Base-by-base conservation (phyloP, 352 stramenopile genomes). In the Aphanomyces stellatus region DNA sequence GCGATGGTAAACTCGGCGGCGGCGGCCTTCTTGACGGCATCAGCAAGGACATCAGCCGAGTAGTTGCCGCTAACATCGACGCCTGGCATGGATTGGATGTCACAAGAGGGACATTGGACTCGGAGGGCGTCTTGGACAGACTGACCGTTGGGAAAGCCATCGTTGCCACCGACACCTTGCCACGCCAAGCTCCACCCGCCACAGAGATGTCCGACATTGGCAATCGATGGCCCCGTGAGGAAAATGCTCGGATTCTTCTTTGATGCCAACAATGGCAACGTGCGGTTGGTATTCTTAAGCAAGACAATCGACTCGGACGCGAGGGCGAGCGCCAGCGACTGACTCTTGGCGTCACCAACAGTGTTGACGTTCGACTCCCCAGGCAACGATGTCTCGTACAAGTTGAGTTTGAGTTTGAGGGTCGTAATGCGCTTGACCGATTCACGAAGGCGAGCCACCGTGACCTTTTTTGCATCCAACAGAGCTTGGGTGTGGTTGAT, bases 251-350 rank as follows among this genome's bases (percentile, higher is more conserved):
- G 55, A 3, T 62, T 69, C n/a, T n/a, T n/a, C n/a, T n/a, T n/a
- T 27, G 42, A 24, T n/a, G 30, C 27, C 10, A 49, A 3, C 4
- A 73, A 19, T 1, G 83, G 81, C 0, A 92, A 67, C 11, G 72
- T 71, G 6, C 61, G 35, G 41, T 77, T 71, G 19, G 67, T 74
- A 68, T 96, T 96, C 62, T 93, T 73, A 3, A 95, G 72, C 7
- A 96, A 65, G 27, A 93, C 79, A 24, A 95, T 73, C 0, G 85
- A 91, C 61, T 96, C 85, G 5, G 76, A 76, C 1, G 85, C 85
- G 17, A 92, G 65, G 25, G 79, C 42, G 7, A 96, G 71, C 0
- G 85, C 82, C 7, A 78, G 72, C 3, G 73, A 61, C 51, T 88
- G 74, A 51, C 94, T 86, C 24, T 65, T 69, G 15, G 70, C 31